phyloP scores from a whole-genome alignment of 2,329 filamentous ascomycete genomes.

The Microsporum ferrugineum region DNA sequence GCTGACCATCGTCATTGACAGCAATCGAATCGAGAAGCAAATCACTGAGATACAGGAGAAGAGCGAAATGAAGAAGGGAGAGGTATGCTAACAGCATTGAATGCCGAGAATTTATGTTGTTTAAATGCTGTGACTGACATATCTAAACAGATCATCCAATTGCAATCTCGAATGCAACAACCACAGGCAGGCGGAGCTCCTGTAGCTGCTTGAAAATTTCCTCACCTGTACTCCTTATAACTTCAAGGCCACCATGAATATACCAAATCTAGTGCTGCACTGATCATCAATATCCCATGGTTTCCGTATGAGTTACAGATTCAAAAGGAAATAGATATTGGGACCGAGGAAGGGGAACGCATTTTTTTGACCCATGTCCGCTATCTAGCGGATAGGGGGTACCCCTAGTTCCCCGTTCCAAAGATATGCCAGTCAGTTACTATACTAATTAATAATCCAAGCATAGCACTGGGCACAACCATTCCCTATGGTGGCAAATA shows the following conservation, averaged over 20 bases:
- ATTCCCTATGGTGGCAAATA: background rate
- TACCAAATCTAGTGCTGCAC: background rate
- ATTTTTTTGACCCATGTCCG: background rate
- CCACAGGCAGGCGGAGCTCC: conserved; percentile 6
- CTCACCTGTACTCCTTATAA: background rate
- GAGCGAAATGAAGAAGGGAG: conserved; percentile 53
- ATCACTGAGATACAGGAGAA: conserved; percentile 54
- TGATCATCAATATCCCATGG: background rate
- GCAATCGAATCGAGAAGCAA: conserved; percentile 55
- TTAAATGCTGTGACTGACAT: background rate
- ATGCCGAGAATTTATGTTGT: background rate
- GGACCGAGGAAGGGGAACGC: background rate
- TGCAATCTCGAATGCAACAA: conserved; percentile 24
- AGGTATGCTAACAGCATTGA: conserved; percentile 37
- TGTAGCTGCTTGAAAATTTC: background rate
- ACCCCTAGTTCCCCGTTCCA: background rate
- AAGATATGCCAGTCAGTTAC: background rate
- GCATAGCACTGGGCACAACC: background rate
- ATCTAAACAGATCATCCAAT: conserved; percentile 26
- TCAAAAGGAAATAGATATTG: background rate
- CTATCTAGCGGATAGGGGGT: background rate
- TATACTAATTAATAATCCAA: background rate
- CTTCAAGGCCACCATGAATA: background rate
- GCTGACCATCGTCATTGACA: conserved; percentile 22
- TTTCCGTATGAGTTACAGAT: too few relatives aligned